phyloP scores from a whole-genome alignment of 2,329 filamentous ascomycete genomes.

The Penicillium thymicola region DNA sequence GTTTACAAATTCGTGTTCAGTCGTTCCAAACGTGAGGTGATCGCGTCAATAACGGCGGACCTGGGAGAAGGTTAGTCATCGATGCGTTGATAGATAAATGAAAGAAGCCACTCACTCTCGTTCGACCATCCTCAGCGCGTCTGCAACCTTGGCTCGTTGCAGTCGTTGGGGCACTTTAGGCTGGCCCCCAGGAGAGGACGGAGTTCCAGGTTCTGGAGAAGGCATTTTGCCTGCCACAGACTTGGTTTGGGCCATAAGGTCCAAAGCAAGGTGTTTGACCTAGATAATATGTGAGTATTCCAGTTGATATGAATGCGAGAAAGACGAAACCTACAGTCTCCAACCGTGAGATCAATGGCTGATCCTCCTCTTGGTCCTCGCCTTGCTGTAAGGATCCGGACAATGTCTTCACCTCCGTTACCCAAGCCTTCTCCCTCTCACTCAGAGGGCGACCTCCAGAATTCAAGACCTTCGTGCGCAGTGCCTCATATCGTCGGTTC shows the following conservation, averaged over 20 bases:
- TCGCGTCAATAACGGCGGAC: constrained; percentile 44
- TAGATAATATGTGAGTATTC: constrained; percentile 22
- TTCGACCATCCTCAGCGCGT: constrained; percentile 51
- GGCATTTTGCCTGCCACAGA: constrained; percentile 30
- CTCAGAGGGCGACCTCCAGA: constrained; percentile 45
- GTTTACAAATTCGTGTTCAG: constrained; percentile 36
- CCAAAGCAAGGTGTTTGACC: constrained; percentile 41
- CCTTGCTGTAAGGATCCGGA: constrained; percentile 32
- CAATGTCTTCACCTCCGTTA: constrained; percentile 42
- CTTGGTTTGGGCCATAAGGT: constrained; percentile 39
- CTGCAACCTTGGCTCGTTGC: constrained; percentile 45
- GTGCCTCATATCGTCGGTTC: constrained; percentile 41
- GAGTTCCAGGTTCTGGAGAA: constrained; percentile 27
- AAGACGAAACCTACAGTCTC: constrained; percentile 35
- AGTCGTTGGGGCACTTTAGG: constrained; percentile 41
- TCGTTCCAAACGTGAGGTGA: constrained; percentile 41
- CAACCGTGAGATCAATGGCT: constrained; percentile 36
- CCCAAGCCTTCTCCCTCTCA: constrained; percentile 47
- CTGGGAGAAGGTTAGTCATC: constrained; percentile 23
- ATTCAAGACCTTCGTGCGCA: constrained; percentile 44
- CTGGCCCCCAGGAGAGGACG: constrained; percentile 29
- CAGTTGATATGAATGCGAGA: neutral
- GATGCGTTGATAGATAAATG: neutral
- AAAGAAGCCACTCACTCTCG: constrained; percentile 39
- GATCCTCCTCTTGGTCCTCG: constrained; percentile 23